These are phyloP conservation scores for Metarhizium brunneum DNA, from an alignment of 2,329 filamentous ascomycete species.

Conservation along the genomic window DNA sequence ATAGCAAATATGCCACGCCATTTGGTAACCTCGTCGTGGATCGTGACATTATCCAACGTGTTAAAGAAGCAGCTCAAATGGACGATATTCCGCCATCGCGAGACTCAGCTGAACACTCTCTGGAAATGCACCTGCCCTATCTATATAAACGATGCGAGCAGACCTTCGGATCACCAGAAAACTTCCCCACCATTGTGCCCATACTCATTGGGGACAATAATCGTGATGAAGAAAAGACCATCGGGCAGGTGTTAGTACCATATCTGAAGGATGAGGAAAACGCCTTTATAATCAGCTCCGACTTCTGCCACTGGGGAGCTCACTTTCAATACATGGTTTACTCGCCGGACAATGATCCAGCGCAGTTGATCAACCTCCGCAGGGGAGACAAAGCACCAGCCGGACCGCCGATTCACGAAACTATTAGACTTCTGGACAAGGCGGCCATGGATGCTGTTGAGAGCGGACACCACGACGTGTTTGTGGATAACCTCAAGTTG, in stretches of 20 bases:
- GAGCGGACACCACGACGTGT: slow-evolving; percentile 60
- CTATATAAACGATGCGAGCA: slow-evolving; percentile 66
- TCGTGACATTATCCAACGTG: slow-evolving; percentile 37
- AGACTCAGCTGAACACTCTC: slow-evolving; percentile 80
- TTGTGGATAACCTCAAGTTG: slow-evolving; percentile 56
- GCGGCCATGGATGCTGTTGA: slow-evolving; percentile 79
- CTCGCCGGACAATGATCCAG: slow-evolving; percentile 31
- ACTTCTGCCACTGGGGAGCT: slow-evolving; percentile 93
- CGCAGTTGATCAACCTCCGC: slow-evolving; percentile 28
- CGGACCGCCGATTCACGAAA: slow-evolving; percentile 62
- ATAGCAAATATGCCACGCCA: slow-evolving; percentile 63
- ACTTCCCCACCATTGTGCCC: slow-evolving; percentile 70
- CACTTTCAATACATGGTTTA: slow-evolving; percentile 80
- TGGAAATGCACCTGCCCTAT: slow-evolving; percentile 95
- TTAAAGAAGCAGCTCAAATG: slow-evolving; percentile 30
- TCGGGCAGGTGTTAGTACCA: slow-evolving; percentile 63
- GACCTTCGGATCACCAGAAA: slow-evolving; percentile 36
- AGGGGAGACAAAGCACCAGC: slow-evolving; percentile 23
- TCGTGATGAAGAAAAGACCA: slow-evolving; percentile 52
- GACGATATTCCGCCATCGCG: slow-evolving; percentile 50
- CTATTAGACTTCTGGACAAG: slow-evolving; percentile 71
- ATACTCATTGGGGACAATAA: slow-evolving; percentile 74
- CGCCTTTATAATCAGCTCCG: slow-evolving; percentile 82
- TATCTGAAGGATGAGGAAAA: slow-evolving; percentile 69
- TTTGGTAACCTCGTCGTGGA: slow-evolving; percentile 64